Base-by-base conservation (phyloP, 2,329 filamentous ascomycete species). In the Cladosporium sp. region DNA sequence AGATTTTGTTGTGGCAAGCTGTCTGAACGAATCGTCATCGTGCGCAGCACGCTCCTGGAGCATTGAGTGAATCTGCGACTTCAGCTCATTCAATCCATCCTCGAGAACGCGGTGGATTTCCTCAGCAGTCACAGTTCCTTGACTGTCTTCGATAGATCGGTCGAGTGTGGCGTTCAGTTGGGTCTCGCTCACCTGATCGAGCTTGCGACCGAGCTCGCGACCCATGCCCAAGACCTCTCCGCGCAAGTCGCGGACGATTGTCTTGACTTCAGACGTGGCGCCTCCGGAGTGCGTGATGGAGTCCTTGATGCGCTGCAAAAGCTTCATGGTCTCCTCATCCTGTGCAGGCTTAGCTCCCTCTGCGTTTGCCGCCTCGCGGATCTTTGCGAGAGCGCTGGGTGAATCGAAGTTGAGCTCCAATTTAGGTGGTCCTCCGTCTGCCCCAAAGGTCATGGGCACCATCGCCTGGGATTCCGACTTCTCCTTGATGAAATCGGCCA, bases 211-310 rank as follows among this genome's bases (percentile, higher is more conserved):
- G 58, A 98, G 87, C 71, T 97, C 93, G 65, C 94, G 86, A 4
- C 94, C 94, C 93, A 97, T 97, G 3, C 93, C 93, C 4, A 97
- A 84, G 10, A 98, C 93, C 76, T 98, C 94, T 2, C 93, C 93
- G 26, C 94, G 89, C 41, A 98, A 84, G 74, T 97, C 93, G 28
- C 93, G 89, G 10, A 97, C 91, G 10, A 97, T 84, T 4, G 92
- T 89, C 79, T 98, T 98, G 69, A 97, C 92, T 76, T 96, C 92
- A 65, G 92, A 92, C 1, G 93, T 97, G 61, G 97, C 85, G 5
- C 93, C 92, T 66, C 94, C 94, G 49, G 92, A 89, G 77, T 96
- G 92, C 0, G 92, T 85, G 65, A 97, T 91, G 72, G 93, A 97
- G 75, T 96, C 93, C 76, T 96, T 97, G 76, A 98, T 91, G 66